A percentile compares a stretch with the other conserved stretches of the same genome.
Evolutionary conservation across 768 basidiomycete genomes (phyloP).

Genomic region (Boletus rubropictus): DNA sequence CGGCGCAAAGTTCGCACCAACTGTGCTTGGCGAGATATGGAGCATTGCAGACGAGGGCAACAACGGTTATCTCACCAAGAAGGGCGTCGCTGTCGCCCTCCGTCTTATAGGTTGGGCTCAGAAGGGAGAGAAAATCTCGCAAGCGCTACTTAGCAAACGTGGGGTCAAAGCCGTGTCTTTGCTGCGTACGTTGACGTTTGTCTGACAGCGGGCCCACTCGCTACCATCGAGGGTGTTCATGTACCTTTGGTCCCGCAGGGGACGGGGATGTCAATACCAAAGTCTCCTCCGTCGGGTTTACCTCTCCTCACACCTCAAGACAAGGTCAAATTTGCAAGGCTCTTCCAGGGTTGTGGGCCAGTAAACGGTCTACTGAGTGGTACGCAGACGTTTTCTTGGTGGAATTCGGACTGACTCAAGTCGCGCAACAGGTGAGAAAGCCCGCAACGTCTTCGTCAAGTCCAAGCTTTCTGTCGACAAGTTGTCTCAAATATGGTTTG

Average conservation of each 20-base stretch:
- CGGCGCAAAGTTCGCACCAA: conserved; percentile 73
- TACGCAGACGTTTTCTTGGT: conserved; percentile 29
- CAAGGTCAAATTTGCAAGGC: conserved; percentile 71
- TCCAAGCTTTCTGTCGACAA: conserved; percentile 83
- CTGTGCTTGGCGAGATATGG: conserved; percentile 90
- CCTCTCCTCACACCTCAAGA: conserved; percentile 77
- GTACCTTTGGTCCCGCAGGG: conserved; percentile 48
- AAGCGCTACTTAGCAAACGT: conserved; percentile 68
- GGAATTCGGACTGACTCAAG: neutral
- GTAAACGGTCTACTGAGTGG: conserved; percentile 74
- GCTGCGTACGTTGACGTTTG: conserved; percentile 10
- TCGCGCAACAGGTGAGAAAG: conserved; percentile 59
- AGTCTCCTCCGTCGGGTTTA: conserved; percentile 52
- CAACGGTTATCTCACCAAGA: conserved; percentile 85
- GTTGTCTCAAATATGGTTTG: conserved; percentile 88
- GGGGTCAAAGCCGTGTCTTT: conserved; percentile 27
- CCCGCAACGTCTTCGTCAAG: conserved; percentile 85
- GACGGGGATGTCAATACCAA: conserved; percentile 51
- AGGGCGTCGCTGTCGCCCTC: conserved; percentile 83
- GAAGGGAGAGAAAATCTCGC: conserved; percentile 65
- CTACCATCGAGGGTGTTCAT: conserved; percentile 68
- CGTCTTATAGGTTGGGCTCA: conserved; percentile 92
- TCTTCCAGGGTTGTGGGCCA: conserved; percentile 72
- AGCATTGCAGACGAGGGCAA: conserved; percentile 87
- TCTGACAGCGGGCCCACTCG: conserved; percentile 70